A percentile compares a stretch with the other conserved stretches of the same genome.
Conservation (phyloP, 768 basidiomycete genomes). For the Paxillus involutus region DNA sequence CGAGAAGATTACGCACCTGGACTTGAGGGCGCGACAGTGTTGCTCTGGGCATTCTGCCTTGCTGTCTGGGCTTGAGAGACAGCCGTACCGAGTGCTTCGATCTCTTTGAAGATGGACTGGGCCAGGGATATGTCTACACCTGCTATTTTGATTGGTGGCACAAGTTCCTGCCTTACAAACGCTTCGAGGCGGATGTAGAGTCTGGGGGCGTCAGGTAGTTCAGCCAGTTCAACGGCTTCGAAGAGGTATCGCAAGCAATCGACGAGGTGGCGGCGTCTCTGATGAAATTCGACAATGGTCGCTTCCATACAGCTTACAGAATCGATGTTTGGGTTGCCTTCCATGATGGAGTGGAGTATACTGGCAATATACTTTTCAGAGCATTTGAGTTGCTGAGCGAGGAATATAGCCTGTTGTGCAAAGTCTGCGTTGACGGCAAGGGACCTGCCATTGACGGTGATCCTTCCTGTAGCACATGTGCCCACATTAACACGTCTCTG, state of each 20-base stretch:
- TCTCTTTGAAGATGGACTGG: slow-evolving; percentile 57
- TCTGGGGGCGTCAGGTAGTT: slow-evolving; percentile 42
- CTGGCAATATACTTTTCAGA: slow-evolving; percentile 81
- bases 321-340: slow-evolving; percentile 62
- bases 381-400: slow-evolving; percentile 76
- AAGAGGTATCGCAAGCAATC: slow-evolving; percentile 71
- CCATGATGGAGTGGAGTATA: slow-evolving; percentile 63
- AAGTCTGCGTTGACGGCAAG: slow-evolving; percentile 79
- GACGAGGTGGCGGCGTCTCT: slow-evolving; percentile 65
- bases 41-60: slow-evolving; percentile 57
- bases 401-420: slow-evolving; percentile 71
- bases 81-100: slow-evolving; percentile 56
- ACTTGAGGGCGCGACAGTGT: slow-evolving; percentile 54
- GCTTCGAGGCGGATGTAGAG: slow-evolving; percentile 51
- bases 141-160: slow-evolving; percentile 36
- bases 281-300: slow-evolving; percentile 67
- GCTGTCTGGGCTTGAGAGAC: slow-evolving; percentile 56
- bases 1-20: slow-evolving; percentile 41
- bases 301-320: slow-evolving; percentile 61
- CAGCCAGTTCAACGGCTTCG: slow-evolving; percentile 54
- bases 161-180: slow-evolving; percentile 57
- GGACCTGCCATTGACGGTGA: slow-evolving; percentile 59
- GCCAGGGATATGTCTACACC: slow-evolving; percentile 47
- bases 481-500: not conserved
- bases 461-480: slow-evolving; percentile 54